phyloP scores from a whole-genome alignment of 805 yeast species.

The Monosporozyma servazzii region DNA sequence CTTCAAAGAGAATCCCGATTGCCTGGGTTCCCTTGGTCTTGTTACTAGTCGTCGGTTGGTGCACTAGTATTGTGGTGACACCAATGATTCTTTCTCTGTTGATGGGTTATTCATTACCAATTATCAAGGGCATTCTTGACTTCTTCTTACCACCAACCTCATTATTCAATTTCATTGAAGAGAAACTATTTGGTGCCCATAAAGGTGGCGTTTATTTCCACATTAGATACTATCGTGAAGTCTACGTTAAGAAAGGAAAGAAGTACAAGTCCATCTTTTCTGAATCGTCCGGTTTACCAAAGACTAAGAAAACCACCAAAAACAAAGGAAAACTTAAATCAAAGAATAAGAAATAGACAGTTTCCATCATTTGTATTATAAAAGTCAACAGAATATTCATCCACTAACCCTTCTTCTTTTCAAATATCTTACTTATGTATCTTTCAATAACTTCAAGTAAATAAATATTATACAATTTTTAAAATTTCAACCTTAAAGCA shows the following conservation, averaged over 20 bases:
- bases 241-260: conserved; percentile 32
- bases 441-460: background rate
- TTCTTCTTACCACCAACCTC: conserved; percentile 3
- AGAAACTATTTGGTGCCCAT: background rate
- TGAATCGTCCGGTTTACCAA: conserved; percentile 1
- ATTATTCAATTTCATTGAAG: background rate
- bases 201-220: background rate
- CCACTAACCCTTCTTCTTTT: background rate
- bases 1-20: background rate
- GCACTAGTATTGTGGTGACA: background rate
- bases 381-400: background rate
- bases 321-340: background rate
- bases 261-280: conserved; percentile 26
- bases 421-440: background rate
- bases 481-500: background rate
- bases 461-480: background rate
- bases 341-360: background rate
- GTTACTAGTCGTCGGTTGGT: background rate
- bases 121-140: background rate
- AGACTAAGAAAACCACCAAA: background rate
- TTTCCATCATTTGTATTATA: background rate
- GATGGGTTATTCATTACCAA: background rate
- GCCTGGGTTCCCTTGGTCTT: background rate
- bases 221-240: conserved; percentile 47
- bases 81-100: background rate